These are phyloP conservation scores for Xerocomus nothofagi DNA, from an alignment of 1,284 basidiomycete species.

Conservation along the genomic window DNA sequence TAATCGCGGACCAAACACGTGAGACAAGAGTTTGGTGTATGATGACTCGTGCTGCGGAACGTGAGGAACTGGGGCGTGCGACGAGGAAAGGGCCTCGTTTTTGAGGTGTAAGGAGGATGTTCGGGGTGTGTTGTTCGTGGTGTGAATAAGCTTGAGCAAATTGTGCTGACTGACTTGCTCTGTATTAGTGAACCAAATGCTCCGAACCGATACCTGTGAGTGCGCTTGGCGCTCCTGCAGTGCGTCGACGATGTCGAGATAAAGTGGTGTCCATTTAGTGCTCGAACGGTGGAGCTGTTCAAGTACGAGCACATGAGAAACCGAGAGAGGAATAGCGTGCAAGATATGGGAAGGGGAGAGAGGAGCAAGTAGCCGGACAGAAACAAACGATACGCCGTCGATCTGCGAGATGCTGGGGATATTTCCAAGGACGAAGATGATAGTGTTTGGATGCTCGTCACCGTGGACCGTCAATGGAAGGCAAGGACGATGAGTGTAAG, in stretches of 20 bases:
- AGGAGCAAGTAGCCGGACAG: conserved; percentile 76
- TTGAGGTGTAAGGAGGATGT: conserved; percentile 51
- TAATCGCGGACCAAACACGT: conserved; percentile 82
- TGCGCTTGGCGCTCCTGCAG: conserved; percentile 63
- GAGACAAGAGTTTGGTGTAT: conserved; percentile 87
- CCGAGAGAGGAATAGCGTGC: conserved; percentile 61
- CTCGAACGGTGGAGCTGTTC: conserved; percentile 78
- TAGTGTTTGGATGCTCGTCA: conserved; percentile 56
- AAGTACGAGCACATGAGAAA: conserved; percentile 77
- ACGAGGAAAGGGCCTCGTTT: conserved; percentile 21
- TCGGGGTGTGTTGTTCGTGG: conserved; percentile 37
- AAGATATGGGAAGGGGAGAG: conserved; percentile 67
- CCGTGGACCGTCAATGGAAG: conserved; percentile 51
- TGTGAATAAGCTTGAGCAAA: conserved; percentile 49
- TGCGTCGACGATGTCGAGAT: conserved; percentile 78
- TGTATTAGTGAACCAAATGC: conserved; percentile 58
- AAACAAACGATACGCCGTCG: conserved; percentile 65
- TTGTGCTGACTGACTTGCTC: conserved; percentile 45
- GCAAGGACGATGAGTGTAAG: conserved; percentile 61
- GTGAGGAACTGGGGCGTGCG: conserved; percentile 44
- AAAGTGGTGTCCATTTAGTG: conserved; percentile 88
- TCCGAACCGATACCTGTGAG: conserved; percentile 54
- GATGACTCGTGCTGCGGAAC: conserved; percentile 88
- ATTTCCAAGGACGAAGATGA: conserved; percentile 72
- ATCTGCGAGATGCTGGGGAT: conserved; percentile 44